Base-by-base conservation (phyloP, 2,329 filamentous ascomycete species). In the Triangularia setosa region DNA sequence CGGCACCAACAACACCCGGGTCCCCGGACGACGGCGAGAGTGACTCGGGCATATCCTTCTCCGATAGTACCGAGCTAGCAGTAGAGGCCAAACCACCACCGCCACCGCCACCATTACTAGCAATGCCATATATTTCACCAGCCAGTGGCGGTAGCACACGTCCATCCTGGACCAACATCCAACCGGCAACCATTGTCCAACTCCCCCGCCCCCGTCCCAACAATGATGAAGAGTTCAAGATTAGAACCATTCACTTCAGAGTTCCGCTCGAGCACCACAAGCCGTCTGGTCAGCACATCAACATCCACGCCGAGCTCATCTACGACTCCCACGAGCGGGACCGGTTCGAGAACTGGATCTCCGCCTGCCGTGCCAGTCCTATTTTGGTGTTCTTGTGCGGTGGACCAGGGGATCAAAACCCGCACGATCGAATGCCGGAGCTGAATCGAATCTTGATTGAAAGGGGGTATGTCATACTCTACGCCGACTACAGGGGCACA, bases 401-500 rank as follows among this genome's bases (percentile, higher is more conserved):
- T 66, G 90, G 90, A 0, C 90, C 90, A 0, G 90, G 90, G 1
- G 84, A 86, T 69, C 81, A 83, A 66, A 76, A 76, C 61, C 48
- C 62, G 12, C 54, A 66, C 3, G 24, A 40, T 3, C 66, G 67
- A 6, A 67, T 63, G 55, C 62, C 58, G 8, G 58, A 35, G 0
- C 85, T 88, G 74, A 86, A 87, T 56, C 77, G 83, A 9, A 78
- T 79, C n/a, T 78, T 89, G 44, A 79, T 92, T 5, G 83, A 86
- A 58, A 84, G 84, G 71, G 89, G 89, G 2, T 91, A 90, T 69
- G 84, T 89, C 73, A 79, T 87, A 18, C 79, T 93, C 1, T 87
- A 86, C 69, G 80, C 92, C 27, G 89, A 93, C 72, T 90, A 92
- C 73, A 83, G 90, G 25, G 90, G 90, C 7, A 92, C 89, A 1